Percentiles rank a stretch among this genome's conserved stretches.
Evolutionary conservation across 148 eudicot species (phyloP).

Genomic region (Beta vulgaris): DNA sequence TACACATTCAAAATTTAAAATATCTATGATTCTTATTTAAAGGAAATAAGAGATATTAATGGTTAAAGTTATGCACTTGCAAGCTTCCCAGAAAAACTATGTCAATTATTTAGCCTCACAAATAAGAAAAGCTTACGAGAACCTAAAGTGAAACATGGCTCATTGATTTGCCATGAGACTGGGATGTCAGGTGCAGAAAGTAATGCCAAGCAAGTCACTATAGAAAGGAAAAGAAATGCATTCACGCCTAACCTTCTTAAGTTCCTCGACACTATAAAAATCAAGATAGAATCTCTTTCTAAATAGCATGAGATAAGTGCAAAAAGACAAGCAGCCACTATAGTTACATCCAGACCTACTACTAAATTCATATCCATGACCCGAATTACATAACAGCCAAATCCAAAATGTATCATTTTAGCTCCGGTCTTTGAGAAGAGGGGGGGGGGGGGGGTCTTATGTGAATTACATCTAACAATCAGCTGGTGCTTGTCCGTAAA

Average conservation of each 20-base stretch:
- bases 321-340: background rate
- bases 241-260: no score
- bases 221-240: no score
- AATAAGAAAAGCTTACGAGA: background rate
- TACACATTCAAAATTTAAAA: no score
- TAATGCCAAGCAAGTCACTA: background rate
- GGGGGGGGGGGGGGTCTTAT: no score
- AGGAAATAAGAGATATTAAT: no score
- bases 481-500: no score
- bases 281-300: background rate
- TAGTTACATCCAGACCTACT: background rate
- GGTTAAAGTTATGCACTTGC: no score
- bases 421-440: no score
- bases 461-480: no score
- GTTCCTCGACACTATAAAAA: background rate
- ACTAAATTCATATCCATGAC: background rate
- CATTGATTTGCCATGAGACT: background rate
- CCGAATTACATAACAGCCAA: background rate
- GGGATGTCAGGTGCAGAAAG: background rate
- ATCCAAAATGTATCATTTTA: background rate
- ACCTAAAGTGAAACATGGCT: background rate
- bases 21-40: no score
- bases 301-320: background rate
- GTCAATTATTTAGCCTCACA: no score
- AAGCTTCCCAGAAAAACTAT: no score